phyloP scores from a whole-genome alignment of 176 grass and related monocot genomes.

The Oryza punctata region DNA sequence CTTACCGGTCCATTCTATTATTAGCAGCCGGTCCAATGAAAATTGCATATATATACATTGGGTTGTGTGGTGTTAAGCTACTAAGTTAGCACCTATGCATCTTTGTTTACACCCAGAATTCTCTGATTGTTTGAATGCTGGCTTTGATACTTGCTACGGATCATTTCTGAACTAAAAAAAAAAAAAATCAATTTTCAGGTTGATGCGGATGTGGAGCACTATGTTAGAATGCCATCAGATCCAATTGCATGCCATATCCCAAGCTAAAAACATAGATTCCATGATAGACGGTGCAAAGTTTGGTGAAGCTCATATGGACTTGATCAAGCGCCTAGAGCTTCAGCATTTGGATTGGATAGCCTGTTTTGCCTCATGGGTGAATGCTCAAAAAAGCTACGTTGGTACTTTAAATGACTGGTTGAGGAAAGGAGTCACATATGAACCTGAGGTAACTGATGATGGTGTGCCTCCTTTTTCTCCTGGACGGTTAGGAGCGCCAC shows the following conservation, averaged over 20 bases:
- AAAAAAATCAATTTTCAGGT: slow-evolving; percentile 56
- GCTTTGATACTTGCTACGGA: slow-evolving; percentile 27
- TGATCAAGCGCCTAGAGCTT: slow-evolving; percentile 68
- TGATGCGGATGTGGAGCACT: slow-evolving; percentile 74
- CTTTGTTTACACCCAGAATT: background rate
- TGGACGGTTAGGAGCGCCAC: slow-evolving; percentile 80
- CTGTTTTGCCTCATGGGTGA: slow-evolving; percentile 77
- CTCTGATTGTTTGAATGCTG: background rate
- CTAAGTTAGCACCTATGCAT: background rate
- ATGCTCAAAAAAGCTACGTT: slow-evolving; percentile 70
- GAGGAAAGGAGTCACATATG: slow-evolving; percentile 66
- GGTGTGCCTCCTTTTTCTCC: slow-evolving; percentile 87
- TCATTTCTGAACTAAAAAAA: background rate
- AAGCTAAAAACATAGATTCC: slow-evolving; percentile 81
- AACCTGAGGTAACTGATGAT: slow-evolving; percentile 85
- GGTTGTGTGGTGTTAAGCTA: background rate
- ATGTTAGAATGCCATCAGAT: slow-evolving; percentile 93
- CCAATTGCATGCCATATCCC: slow-evolving; percentile 83
- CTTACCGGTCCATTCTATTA: background rate
- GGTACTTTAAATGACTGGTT: slow-evolving; percentile 75
- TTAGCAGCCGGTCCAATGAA: background rate
- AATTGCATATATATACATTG: background rate
- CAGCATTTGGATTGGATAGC: slow-evolving; percentile 70
- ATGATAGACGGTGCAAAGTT: slow-evolving; percentile 61
- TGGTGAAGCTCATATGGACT: slow-evolving; percentile 62